phyloP scores from a whole-genome alignment of 176 grass and related monocot genomes.

The Oryza australiensis region DNA sequence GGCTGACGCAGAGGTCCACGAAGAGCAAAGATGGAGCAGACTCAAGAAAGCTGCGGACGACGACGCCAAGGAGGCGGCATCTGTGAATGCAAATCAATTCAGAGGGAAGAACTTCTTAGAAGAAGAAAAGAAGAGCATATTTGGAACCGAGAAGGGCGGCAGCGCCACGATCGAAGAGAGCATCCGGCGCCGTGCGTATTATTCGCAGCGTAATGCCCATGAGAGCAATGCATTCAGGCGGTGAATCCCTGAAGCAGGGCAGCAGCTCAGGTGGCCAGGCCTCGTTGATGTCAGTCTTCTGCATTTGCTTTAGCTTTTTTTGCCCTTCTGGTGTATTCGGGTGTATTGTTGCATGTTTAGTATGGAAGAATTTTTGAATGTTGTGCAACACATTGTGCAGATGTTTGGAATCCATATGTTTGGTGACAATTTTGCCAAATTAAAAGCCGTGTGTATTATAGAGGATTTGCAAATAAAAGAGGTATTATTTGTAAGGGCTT shows the following conservation, averaged over 20 bases:
- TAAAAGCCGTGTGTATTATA: not conserved
- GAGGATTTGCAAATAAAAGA: no score
- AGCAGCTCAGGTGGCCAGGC: not conserved
- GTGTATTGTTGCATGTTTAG: not conserved
- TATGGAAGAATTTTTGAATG: not conserved
- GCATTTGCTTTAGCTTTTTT: not conserved
- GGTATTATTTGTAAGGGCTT: no score
- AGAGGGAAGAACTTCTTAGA: constrained; percentile 83
- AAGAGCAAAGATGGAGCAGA: constrained; percentile 90
- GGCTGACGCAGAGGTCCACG: constrained; percentile 75
- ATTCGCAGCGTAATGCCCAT: constrained; percentile 66
- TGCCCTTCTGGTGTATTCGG: not conserved
- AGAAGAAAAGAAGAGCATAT: constrained; percentile 85
- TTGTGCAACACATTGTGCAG: not conserved
- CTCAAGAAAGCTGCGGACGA: constrained; percentile 82
- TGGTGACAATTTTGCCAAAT: not conserved
- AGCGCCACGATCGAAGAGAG: constrained; percentile 94
- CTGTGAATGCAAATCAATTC: constrained; percentile 35
- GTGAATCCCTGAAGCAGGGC: constrained; percentile 28
- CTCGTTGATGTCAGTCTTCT: not conserved
- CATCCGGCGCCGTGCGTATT: constrained; percentile 80
- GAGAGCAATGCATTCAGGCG: constrained; percentile 90
- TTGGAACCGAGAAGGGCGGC: constrained; percentile 74
- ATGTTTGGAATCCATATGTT: not conserved
- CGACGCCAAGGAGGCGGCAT: constrained; percentile 53